Conservation (phyloP, 768 basidiomycete species). For the Mycena indigotica region DNA sequence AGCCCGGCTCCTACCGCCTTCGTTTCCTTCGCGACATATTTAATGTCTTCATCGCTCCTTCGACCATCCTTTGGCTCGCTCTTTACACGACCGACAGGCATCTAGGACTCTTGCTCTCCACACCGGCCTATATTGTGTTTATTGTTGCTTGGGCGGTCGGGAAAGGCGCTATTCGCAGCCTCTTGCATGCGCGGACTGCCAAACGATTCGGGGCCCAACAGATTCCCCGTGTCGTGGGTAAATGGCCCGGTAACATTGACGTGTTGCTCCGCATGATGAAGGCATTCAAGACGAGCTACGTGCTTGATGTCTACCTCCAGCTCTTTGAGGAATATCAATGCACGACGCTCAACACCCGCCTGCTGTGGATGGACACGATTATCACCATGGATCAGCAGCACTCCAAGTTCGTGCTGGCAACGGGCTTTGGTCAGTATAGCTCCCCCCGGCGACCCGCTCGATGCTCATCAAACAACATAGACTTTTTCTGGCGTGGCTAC, state of each 20-base stretch:
- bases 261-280: constrained; percentile 57
- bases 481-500: constrained; percentile 66
- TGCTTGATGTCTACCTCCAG: constrained; percentile 62
- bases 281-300: constrained; percentile 60
- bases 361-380: constrained; percentile 74
- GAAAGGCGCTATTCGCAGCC: constrained; percentile 37
- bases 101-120: constrained; percentile 37
- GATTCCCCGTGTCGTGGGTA: constrained; percentile 62
- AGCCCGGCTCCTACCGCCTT: constrained; percentile 49
- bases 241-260: constrained; percentile 81
- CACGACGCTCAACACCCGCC: constrained; percentile 67
- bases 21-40: constrained; percentile 52
- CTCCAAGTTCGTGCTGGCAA: constrained; percentile 62
- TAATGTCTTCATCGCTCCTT: constrained; percentile 44
- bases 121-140: constrained; percentile 43
- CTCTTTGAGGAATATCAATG: constrained; percentile 71
- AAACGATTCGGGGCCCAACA: constrained; percentile 49
- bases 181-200: constrained; percentile 46
- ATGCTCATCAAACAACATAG: neutral
- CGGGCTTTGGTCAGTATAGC: constrained; percentile 48
- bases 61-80: constrained; percentile 34
- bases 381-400: constrained; percentile 77
- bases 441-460: neutral
- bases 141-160: constrained; percentile 43
- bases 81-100: constrained; percentile 30